phyloP scores from a whole-genome alignment of 768 basidiomycete genomes.

The Phaffia tasmanica region DNA sequence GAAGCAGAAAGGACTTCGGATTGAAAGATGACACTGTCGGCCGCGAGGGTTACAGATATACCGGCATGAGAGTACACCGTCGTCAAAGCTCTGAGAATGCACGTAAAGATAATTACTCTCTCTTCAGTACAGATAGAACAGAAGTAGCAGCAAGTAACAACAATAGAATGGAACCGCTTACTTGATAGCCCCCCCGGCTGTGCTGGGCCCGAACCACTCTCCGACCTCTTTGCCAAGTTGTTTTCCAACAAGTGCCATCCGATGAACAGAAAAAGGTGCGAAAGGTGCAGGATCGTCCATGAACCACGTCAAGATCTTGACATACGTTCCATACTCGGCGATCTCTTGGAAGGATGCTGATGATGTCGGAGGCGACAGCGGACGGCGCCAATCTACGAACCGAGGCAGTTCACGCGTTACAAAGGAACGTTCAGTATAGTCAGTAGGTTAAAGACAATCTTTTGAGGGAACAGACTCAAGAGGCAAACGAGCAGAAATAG shows the following conservation, averaged over 20 bases:
- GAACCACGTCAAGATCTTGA: constrained; percentile 89
- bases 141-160: not conserved
- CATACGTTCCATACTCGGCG: constrained; percentile 66
- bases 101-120: not conserved
- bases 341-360: constrained; percentile 14
- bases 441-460: not conserved
- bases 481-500: not conserved
- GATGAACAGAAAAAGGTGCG: constrained; percentile 86
- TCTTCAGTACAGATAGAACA: not conserved
- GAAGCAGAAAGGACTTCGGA: constrained; percentile 78
- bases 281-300: constrained; percentile 73
- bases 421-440: not conserved
- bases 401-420: not conserved
- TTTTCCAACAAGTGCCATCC: constrained; percentile 90
- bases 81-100: constrained; percentile 54
- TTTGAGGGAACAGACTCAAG: not conserved
- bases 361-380: constrained; percentile 32
- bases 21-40: constrained; percentile 71
- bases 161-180: constrained; percentile 36
- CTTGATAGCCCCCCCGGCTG: constrained; percentile 94
- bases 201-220: constrained; percentile 96
- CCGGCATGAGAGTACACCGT: constrained; percentile 67
- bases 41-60: constrained; percentile 68
- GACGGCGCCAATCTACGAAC: constrained; percentile 67
- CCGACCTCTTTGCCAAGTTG: constrained; percentile 90